A percentile compares a stretch with the other conserved stretches of the same genome.
Conservation (phyloP, 768 basidiomycete genomes). For the Suillus bovinus region DNA sequence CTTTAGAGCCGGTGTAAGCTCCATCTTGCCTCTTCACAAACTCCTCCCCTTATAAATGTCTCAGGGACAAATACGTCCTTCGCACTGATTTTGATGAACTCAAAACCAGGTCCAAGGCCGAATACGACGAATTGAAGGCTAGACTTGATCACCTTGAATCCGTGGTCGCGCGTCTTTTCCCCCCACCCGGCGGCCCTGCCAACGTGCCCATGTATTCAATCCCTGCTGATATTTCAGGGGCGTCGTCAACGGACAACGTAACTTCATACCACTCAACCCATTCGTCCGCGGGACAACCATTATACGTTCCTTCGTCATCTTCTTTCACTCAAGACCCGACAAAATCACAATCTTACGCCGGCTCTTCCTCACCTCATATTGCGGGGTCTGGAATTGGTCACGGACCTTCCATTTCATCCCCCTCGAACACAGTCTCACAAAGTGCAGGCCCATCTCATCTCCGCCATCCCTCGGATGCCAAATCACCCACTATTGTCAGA, state of each 20-base stretch:
- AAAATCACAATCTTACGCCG: conserved; percentile 28
- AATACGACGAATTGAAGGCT: conserved; percentile 57
- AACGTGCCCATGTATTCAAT: conserved; percentile 32
- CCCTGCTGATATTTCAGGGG: conserved; percentile 31
- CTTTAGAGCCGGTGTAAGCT: conserved; percentile 77
- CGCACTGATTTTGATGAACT: conserved; percentile 78
- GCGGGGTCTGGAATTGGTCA: conserved; percentile 17
- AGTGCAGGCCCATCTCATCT: conserved; percentile 23
- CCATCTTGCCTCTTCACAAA: background rate
- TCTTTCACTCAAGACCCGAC: conserved; percentile 28
- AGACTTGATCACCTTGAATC: conserved; percentile 63
- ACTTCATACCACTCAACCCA: conserved; percentile 29
- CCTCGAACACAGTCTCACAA: conserved; percentile 17
- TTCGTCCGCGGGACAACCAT: conserved; percentile 24
- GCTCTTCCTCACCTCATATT: conserved; percentile 27
- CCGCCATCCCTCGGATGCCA: conserved; percentile 32
- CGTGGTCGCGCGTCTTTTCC: conserved; percentile 44
- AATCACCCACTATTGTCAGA: conserved; percentile 33
- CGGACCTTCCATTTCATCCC: conserved; percentile 21
- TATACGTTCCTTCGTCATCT: conserved; percentile 25
- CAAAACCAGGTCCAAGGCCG: conserved; percentile 45
- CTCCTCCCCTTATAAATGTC: conserved; percentile 17
- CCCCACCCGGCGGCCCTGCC: conserved; percentile 27
- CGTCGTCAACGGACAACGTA: conserved; percentile 26
- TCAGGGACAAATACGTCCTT: conserved; percentile 82